A percentile compares a stretch with the other conserved stretches of the same genome.
phyloP scores from a whole-genome alignment of 192 early-diverging fungal genomes.

The Cladochytrium replicatum region DNA sequence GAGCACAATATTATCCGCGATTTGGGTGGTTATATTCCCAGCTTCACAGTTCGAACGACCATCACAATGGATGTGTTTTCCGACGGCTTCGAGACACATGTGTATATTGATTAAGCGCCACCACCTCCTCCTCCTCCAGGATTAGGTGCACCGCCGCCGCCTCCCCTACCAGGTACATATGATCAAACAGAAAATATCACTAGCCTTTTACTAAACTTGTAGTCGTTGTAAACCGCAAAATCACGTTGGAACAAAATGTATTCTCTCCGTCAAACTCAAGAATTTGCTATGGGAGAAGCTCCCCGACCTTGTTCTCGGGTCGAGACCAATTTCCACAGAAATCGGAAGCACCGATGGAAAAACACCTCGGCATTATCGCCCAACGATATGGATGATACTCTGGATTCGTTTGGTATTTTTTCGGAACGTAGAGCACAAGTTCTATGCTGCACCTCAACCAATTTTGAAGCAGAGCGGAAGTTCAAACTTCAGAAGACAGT shows the following conservation, averaged over 20 bases:
- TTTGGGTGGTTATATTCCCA: too few relatives aligned
- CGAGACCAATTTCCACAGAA: conserved; percentile 8
- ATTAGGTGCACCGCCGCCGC: not conserved
- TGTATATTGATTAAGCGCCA: conserved; percentile 14
- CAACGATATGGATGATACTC: conserved; percentile 20
- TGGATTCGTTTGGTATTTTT: conserved; percentile 29
- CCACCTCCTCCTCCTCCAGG: conserved; percentile 19
- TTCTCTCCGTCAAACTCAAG: conserved; percentile 21
- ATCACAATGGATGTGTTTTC: conserved; percentile 27
- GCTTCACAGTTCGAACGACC: too few relatives aligned
- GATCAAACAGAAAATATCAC: too few relatives aligned
- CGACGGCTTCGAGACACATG: conserved; percentile 25
- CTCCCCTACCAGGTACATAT: not conserved
- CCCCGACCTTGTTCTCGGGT: conserved; percentile 18
- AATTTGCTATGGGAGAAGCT: conserved; percentile 33
- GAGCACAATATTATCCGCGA: too few relatives aligned
- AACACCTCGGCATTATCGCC: not conserved
- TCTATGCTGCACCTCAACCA: not conserved
- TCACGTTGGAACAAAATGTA: conserved; percentile 21
- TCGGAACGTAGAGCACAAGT: conserved; percentile 20
- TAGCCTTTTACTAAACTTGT: not conserved
- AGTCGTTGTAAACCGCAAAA: conserved; percentile 14
- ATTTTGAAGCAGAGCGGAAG: conserved; percentile 2
- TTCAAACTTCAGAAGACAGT: not conserved
- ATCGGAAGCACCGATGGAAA: not conserved